phyloP scores from a whole-genome alignment of 2,329 filamentous ascomycete species.

The Allantophomopsis lycopodina region DNA sequence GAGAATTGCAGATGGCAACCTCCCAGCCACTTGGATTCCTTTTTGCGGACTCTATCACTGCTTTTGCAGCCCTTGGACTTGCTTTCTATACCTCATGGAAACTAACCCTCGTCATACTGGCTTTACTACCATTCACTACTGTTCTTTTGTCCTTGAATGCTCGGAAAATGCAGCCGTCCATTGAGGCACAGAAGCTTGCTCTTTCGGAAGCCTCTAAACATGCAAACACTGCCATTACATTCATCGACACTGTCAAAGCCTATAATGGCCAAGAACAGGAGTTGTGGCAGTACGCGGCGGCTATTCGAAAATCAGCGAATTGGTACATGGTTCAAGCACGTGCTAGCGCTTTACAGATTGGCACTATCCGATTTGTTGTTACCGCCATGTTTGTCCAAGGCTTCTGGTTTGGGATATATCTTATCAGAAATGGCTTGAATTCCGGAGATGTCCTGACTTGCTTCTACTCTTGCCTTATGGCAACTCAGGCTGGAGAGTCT shows the following conservation, averaged over 20 bases:
- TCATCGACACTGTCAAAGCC: conserved; percentile 77
- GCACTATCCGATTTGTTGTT: conserved; percentile 60
- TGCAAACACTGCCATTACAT: conserved; percentile 52
- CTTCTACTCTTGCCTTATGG: conserved; percentile 70
- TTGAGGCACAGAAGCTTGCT: conserved; percentile 54
- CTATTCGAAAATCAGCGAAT: conserved; percentile 41
- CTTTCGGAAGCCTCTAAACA: conserved; percentile 60
- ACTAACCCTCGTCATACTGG: conserved; percentile 66
- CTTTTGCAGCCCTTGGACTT: conserved; percentile 50
- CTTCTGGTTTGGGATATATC: conserved; percentile 72
- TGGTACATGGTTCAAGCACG: conserved; percentile 57
- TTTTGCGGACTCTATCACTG: conserved; percentile 48
- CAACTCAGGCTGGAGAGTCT: conserved; percentile 60
- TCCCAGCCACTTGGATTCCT: conserved; percentile 68
- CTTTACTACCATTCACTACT: conserved; percentile 56
- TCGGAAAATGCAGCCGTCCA: conserved; percentile 44
- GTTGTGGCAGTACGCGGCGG: conserved; percentile 44
- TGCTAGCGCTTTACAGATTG: conserved; percentile 58
- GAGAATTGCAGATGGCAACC: conserved; percentile 67
- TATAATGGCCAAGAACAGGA: conserved; percentile 68
- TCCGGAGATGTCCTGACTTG: conserved; percentile 65
- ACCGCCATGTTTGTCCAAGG: conserved; percentile 73
- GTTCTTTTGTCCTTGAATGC: conserved; percentile 46
- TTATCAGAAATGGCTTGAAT: conserved; percentile 43
- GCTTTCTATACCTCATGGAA: conserved; percentile 76